phyloP scores from a whole-genome alignment of 371 early-diverging fungal genomes.

The Chytridium lagenaria region DNA sequence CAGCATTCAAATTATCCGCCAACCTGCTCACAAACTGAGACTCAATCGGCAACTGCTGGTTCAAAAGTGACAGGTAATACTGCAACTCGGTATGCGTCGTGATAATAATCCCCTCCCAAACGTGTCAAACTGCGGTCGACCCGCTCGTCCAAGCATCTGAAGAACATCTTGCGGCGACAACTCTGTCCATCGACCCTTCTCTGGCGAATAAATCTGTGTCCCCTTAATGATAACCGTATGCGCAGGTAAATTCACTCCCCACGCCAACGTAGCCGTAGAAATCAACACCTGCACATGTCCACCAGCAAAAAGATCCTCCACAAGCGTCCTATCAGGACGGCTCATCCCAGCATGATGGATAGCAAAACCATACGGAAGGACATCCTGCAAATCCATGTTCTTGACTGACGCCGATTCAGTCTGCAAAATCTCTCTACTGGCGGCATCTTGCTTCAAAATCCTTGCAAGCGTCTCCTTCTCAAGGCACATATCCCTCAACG shows the following conservation, averaged over 20 bases:
- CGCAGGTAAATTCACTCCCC: constrained; percentile 99
- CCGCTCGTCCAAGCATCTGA: constrained; percentile 99
- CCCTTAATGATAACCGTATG: constrained; percentile 99
- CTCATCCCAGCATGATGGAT: constrained; percentile 99
- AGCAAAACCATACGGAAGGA: constrained; percentile 94
- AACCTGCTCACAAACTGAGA: constrained; percentile 89
- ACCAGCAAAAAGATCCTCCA: constrained; percentile 94
- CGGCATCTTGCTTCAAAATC: constrained; percentile 79
- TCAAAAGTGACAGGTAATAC: constrained; percentile 93
- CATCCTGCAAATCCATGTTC: constrained; percentile 82
- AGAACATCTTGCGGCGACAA: constrained; percentile 94
- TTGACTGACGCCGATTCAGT: constrained; percentile 81
- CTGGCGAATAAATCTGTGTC: constrained; percentile 96
- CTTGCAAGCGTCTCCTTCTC: constrained; percentile 82
- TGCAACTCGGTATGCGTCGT: constrained; percentile 92
- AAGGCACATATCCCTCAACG: constrained; percentile 88
- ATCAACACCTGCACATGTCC: constrained; percentile 94
- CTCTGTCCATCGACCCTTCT: constrained; percentile 94
- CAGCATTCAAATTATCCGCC: constrained; percentile 95
- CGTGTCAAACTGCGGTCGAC: constrained; percentile 98
- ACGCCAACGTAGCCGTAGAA: constrained; percentile 99
- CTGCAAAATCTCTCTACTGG: constrained; percentile 81
- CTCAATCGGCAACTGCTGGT: constrained; percentile 97
- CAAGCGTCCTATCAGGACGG: constrained; percentile 89
- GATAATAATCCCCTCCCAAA: constrained; percentile 96